Percentiles rank a stretch among this genome's conserved stretches.
These are phyloP conservation scores for Sporisorium scitamineum DNA, from an alignment of 1,284 basidiomycete genomes.

Conservation along the genomic window DNA sequence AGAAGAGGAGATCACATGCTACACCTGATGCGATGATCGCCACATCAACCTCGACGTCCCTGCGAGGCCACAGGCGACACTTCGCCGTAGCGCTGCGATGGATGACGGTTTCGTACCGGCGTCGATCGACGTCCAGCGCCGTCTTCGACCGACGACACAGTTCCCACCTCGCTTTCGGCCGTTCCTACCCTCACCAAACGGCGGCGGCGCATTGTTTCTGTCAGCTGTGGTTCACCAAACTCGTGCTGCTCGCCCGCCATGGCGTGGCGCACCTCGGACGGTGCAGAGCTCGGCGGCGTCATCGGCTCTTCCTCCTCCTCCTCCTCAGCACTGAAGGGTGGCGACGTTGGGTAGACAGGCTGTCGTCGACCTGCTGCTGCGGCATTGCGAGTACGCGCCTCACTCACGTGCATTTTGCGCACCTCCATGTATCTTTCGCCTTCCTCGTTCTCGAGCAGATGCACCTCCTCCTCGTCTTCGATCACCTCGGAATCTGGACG, in stretches of 20 bases:
- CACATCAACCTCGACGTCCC: background rate
- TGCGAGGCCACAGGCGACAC: constrained; percentile 1
- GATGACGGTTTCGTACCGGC: constrained; percentile 24
- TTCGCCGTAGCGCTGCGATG: constrained; percentile 25
- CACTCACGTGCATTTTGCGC: constrained; percentile 25
- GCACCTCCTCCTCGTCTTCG: constrained; percentile 72
- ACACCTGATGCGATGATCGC: background rate
- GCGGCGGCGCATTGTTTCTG: background rate
- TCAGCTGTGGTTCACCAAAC: background rate
- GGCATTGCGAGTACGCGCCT: background rate
- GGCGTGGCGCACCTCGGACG: background rate
- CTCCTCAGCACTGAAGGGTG: background rate
- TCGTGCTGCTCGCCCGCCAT: background rate
- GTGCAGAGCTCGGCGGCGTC: constrained; percentile 5
- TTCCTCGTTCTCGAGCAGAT: constrained; percentile 51
- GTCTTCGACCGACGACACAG: constrained; percentile 7
- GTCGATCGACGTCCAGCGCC: constrained; percentile 16
- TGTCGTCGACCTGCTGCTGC: background rate
- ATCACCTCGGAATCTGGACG: constrained; percentile 58
- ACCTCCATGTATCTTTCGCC: constrained; percentile 32
- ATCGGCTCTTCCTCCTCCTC: background rate
- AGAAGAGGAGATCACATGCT: background rate
- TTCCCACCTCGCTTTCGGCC: constrained; percentile 7
- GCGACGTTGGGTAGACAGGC: background rate
- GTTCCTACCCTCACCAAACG: background rate